Base-by-base conservation (phyloP, 2,329 filamentous ascomycete species). In the Sarocladiaceae sp. region DNA sequence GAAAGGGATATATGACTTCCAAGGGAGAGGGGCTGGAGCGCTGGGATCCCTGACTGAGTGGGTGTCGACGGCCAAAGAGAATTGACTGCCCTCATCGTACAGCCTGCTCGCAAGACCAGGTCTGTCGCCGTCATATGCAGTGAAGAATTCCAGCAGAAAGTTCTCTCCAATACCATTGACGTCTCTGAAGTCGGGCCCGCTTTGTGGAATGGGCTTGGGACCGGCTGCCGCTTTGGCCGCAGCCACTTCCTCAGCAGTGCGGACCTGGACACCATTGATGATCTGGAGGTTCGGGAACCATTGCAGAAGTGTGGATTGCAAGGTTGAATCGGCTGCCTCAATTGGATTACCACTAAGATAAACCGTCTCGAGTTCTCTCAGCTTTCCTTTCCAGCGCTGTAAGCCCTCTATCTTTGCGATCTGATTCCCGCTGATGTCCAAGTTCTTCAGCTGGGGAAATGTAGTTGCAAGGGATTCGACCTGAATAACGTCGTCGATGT, bases 391-490 rank as follows among this genome's bases (percentile, higher is more conserved):
- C 91, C 91, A 97, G 28, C 76, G 79, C 50, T 84, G 79, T 44
- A 99, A 69, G 10, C 81, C 79, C 53, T 83, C 80, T 49, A 90
- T 69, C 50, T 80, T 82, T 54, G 78, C 75, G 60, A 99, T 82
- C 36, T 84, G 81, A 70, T 97, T 97, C 64, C 86, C 82, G 52
- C 90, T 94, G 23, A 97, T 79, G 59, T 97, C 93, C 12, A 99
- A 82, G 58, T 96, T 92, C 65, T 90, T 86, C 54, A 97, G 75
- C 55, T 92, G 87, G 0, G 92, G 90, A 52, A 97, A 88, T 0
- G 88, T 90, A 50, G 83, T 80, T 10, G 90, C 84, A 1, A 97
- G 77, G 1, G 83, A 78, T 50, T 86, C 89, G 49, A 97, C 86
- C 51, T 86, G 79, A 18, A 74, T 67, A 33, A 96, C 80, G 56